These are phyloP conservation scores for Saccharomycopsis babjevae DNA, from an alignment of 805 yeast species.

Conservation along the genomic window DNA sequence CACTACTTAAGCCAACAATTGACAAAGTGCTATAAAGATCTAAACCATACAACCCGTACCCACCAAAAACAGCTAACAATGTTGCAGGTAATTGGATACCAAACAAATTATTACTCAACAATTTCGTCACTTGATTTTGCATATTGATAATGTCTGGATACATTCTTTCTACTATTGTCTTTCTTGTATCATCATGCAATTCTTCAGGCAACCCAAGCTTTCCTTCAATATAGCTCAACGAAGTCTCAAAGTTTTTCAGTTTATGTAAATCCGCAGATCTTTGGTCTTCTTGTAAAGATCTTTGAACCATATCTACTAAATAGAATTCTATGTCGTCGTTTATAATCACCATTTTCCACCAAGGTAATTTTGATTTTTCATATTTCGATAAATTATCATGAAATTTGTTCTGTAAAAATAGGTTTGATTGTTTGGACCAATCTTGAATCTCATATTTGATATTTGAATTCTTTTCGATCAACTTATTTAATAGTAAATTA, in stretches of 20 bases:
- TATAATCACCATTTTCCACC: conserved; percentile 13
- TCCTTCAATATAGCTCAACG: conserved; percentile 13
- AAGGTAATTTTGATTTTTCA: conserved; percentile 4
- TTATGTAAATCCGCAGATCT: neutral
- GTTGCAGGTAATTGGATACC: conserved; percentile 15
- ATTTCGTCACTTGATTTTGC: conserved; percentile 6
- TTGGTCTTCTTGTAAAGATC: neutral
- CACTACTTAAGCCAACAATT: conserved; percentile 8
- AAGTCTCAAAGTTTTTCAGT: conserved; percentile 4
- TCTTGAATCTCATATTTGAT: conserved; percentile 7
- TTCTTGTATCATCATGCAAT: neutral
- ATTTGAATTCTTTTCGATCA: neutral
- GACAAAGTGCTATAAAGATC: conserved; percentile 10
- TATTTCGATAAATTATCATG: conserved; percentile 1
- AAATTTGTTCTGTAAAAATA: conserved; percentile 8
- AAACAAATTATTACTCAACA: conserved; percentile 10
- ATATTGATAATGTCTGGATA: conserved; percentile 8
- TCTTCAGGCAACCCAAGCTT: conserved; percentile 3
- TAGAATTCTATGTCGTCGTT: conserved; percentile 17
- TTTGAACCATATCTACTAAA: conserved; percentile 12
- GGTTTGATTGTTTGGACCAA: conserved; percentile 13
- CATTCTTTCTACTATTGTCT: neutral
- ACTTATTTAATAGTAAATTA: neutral
- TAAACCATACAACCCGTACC: conserved; percentile 12
- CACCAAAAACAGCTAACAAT: conserved; percentile 8